Conservation (phyloP, 306 rosid genomes). For the Hylodesmum podocarpum region DNA sequence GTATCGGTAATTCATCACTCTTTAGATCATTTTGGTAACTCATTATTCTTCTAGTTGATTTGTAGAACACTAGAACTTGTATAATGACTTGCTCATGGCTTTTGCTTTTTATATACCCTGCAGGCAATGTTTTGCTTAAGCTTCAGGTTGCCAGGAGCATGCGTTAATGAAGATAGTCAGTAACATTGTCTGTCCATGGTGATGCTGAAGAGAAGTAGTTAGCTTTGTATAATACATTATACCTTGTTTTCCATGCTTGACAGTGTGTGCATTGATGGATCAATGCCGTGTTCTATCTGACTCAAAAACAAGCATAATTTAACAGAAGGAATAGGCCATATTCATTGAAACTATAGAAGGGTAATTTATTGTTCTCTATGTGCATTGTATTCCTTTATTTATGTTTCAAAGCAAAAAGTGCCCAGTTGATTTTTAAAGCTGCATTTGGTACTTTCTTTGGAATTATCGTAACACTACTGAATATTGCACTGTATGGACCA, state of each 20-base stretch:
- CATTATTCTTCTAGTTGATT: neutral
- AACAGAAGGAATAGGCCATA: neutral
- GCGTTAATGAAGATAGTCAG: conserved; percentile 42
- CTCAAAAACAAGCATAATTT: neutral
- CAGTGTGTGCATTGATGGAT: neutral
- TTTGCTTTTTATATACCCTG: conserved; percentile 21
- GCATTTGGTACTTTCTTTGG: neutral
- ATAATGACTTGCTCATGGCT: neutral
- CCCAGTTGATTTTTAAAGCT: neutral
- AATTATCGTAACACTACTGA: neutral
- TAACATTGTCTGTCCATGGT: neutral
- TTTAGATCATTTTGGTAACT: neutral
- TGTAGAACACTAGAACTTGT: neutral
- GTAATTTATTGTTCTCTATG: neutral
- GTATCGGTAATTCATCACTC: conserved; percentile 35
- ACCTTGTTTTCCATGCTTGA: conserved; percentile 12
- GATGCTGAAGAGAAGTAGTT: conserved; percentile 21
- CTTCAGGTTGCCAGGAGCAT: conserved; percentile 53
- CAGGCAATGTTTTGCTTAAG: conserved; percentile 95
- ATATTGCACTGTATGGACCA: neutral
- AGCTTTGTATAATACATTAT: neutral
- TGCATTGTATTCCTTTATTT: neutral
- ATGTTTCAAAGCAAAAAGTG: neutral
- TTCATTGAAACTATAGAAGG: neutral
- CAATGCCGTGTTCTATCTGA: neutral